Base-by-base conservation (phyloP, 352 stramenopile genomes). In the Phytophthora sansomeana region DNA sequence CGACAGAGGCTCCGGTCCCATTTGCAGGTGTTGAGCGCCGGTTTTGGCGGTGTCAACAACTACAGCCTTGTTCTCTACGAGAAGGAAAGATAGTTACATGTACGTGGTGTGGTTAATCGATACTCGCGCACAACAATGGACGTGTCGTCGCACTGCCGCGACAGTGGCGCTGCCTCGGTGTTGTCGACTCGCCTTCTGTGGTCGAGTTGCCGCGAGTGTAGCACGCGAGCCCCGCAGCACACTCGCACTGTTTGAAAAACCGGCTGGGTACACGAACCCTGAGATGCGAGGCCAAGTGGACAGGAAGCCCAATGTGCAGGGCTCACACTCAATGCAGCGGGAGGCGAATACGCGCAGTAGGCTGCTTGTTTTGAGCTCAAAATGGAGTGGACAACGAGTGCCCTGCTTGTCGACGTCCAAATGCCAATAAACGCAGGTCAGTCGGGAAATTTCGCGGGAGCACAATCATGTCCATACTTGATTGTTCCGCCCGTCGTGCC, bases 181-280 rank as follows among this genome's bases (percentile, higher is more conserved):
- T 41, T 41, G 35, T 41, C 35, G 33, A 10, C 39, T 28, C 39
- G 39, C 39, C 5, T 46, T 47, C 16, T 47, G 38, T 43, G 38
- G 17, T 47, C 17, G 6, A 47, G 7, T 29, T 47, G 7, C 6
- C n/a, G 17, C 38, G 38, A 43, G n/a, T n/a, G n/a, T n/a, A n/a
- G n/a, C n/a, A n/a, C n/a, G n/a, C 38, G 38, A 43, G 4, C 14
- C 38, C n/a, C 14, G n/a, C 11, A 14, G 1, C n/a, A 28, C 7
- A 47, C 28, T 38, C 32, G 53, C 53, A 53, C 53, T 61, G 53
- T 51, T 56, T 62, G 54, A 54, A 62, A 51, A 52, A 13, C 26
- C 30, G 42, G 21, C 29, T 62, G 42, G 54, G 42, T 13, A 8
- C 11, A 16, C 41, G 54, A 51, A 49, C 21, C 30, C 54, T 53